Percentiles rank a stretch among this genome's conserved stretches.
Evolutionary conservation across 2,329 filamentous ascomycete genomes (phyloP).

Genomic region (Cadophora malorum): DNA sequence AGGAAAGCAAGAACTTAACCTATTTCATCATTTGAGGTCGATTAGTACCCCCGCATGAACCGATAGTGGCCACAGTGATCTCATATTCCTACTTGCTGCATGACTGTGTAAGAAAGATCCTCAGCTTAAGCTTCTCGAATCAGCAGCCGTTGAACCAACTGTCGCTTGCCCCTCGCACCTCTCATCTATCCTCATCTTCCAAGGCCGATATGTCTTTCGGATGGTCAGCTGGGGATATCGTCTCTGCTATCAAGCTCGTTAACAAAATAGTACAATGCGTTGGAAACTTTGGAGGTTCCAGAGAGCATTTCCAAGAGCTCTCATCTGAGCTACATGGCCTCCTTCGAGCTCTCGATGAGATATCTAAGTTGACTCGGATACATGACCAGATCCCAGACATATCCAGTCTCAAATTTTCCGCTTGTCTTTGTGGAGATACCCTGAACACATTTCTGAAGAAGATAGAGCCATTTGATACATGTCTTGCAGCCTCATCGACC

Average conservation of each 20-base stretch:
- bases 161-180: no score
- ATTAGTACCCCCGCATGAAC: no score
- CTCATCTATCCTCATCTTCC: no score
- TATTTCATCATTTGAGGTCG: no score
- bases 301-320: neutral
- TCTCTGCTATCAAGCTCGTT: neutral
- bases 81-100: no score
- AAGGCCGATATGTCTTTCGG: neutral
- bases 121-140: no score
- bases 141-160: no score
- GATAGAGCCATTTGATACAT: neutral
- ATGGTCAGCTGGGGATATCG: neutral
- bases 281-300: neutral
- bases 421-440: neutral
- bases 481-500: neutral
- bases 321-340: neutral
- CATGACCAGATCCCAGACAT: neutral
- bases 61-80: no score
- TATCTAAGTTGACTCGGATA: neutral
- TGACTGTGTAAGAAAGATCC: no score
- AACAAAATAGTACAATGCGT: neutral
- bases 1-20: no score
- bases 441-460: neutral
- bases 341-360: neutral
- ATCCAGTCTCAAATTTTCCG: neutral